Base-by-base conservation (phyloP, 208 protist species). In the Sergeia podlipaevii region DNA sequence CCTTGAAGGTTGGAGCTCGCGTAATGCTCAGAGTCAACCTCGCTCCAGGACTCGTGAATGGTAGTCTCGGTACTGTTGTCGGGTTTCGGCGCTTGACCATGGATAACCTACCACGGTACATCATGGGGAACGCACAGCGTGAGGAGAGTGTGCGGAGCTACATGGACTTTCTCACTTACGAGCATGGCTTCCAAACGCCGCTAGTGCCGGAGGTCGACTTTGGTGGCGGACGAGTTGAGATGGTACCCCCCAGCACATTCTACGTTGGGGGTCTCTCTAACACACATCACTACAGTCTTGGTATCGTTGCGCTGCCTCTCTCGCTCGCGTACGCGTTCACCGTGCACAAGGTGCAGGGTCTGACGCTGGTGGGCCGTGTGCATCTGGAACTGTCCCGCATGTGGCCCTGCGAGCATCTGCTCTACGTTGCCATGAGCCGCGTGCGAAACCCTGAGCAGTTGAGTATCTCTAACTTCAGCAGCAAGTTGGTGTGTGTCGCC, bases 311-410 rank as follows among this genome's bases (percentile, higher is more conserved):
- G 29, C 55, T 95, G 6, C 89, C 89, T 4, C 82, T 96, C 36
- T 78, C 74, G 32, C 58, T 93, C 11, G 85, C 89, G 45, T 96
- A 93, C 60, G 89, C 89, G 58, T 96, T 96, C 64, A 96, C 89
- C 7, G 89, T 96, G 62, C 89, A 96, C 66, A 96, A 96, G 74
- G 85, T 91, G 63, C 89, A 96, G 69, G 89, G 89, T 0, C 59
- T 96, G 37, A 91, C 82, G n/a, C 65, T 93, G 5, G 77, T 85
- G 18, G 81, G 84, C 15, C 82, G 78, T 34, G 84, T 92, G 36
- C 83, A 91, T 57, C 73, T 92, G 17, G 83, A 95, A 60, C 80
- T 93, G 50, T 80, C 79, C 34, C 76, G 81, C 52, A 93, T 93
- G 86, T 93, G 82, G 82, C 86, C 82, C 26, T 93, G 86, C 57